Percentiles rank a stretch among this genome's conserved stretches.
Evolutionary conservation across 169 alveolate species (phyloP).

Genomic region (Plasmodium vivax): DNA sequence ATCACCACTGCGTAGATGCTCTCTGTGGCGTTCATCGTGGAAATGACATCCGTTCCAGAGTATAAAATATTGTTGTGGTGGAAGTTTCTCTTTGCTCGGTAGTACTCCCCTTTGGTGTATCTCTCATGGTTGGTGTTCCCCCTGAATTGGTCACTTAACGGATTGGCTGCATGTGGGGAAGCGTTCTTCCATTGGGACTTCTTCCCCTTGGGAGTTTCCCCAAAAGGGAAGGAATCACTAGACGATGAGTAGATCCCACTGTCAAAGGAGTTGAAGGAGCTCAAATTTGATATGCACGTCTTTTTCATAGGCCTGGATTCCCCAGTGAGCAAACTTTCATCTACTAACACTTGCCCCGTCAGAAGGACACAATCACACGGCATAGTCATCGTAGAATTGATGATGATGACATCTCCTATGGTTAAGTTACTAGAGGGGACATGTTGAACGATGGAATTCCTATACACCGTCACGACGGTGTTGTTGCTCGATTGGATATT

Average conservation of each 20-base stretch:
- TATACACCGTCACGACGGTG: slow-evolving; percentile 77
- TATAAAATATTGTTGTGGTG: slow-evolving; percentile 76
- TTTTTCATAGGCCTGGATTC: slow-evolving; percentile 90
- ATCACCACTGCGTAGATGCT: slow-evolving; percentile 90
- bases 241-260: neutral
- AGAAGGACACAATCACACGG: slow-evolving; percentile 91
- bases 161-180: neutral
- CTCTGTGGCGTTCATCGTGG: slow-evolving; percentile 81
- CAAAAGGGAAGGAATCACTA: neutral
- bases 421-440: slow-evolving; percentile 82
- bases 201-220: neutral
- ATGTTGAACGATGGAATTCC: slow-evolving; percentile 80
- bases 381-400: slow-evolving; percentile 79
- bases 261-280: slow-evolving; percentile 53
- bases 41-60: slow-evolving; percentile 83
- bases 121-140: neutral
- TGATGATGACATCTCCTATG: slow-evolving; percentile 86
- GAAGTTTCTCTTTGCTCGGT: neutral
- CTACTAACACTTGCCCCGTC: slow-evolving; percentile 87
- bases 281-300: slow-evolving; percentile 77
- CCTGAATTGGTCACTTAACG: neutral
- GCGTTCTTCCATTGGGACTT: neutral
- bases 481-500: slow-evolving; percentile 77
- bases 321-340: slow-evolving; percentile 91
- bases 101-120: neutral